phyloP scores from a whole-genome alignment of 129 eudicot genomes.

The Chrysanthemum seticuspe region DNA sequence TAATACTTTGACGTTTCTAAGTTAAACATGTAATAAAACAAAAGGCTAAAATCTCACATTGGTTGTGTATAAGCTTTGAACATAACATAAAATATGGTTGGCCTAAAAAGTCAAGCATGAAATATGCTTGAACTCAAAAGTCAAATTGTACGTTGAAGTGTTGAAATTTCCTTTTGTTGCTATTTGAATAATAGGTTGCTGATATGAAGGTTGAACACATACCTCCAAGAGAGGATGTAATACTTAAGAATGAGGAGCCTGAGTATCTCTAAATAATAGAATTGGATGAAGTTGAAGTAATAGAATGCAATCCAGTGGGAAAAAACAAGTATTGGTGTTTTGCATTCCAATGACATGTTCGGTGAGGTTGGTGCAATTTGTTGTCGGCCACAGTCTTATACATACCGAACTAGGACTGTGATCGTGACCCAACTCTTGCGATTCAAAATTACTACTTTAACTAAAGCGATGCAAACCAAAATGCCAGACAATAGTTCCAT shows the following conservation, averaged over 20 bases:
- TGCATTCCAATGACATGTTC: conserved; percentile 65
- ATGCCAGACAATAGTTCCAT: conserved; percentile 64
- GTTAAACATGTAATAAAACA: no score
- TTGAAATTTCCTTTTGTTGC: background rate
- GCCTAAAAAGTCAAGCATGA: no score
- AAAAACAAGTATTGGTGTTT: conserved; percentile 50
- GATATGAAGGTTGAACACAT: conserved; percentile 84
- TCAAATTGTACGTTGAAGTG: background rate
- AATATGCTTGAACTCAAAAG: no score
- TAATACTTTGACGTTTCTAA: no score
- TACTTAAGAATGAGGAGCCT: conserved; percentile 73
- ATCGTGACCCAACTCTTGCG: conserved; percentile 72
- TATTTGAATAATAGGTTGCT: conserved; percentile 39
- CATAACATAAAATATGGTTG: no score
- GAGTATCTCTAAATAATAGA: conserved; percentile 83
- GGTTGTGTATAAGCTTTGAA: no score
- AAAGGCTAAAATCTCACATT: no score
- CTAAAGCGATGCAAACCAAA: conserved; percentile 74
- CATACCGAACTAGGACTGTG: conserved; percentile 82
- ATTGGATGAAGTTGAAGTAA: conserved; percentile 76
- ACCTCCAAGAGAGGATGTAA: conserved; percentile 91
- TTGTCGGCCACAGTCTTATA: conserved; percentile 65
- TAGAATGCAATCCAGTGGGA: conserved; percentile 53
- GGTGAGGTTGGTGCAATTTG: conserved; percentile 94
- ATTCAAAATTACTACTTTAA: conserved; percentile 59